A percentile compares a stretch with the other conserved stretches of the same genome.
Conservation (phyloP, 768 basidiomycete genomes). For the Phylloporus rhodoxanthus region DNA sequence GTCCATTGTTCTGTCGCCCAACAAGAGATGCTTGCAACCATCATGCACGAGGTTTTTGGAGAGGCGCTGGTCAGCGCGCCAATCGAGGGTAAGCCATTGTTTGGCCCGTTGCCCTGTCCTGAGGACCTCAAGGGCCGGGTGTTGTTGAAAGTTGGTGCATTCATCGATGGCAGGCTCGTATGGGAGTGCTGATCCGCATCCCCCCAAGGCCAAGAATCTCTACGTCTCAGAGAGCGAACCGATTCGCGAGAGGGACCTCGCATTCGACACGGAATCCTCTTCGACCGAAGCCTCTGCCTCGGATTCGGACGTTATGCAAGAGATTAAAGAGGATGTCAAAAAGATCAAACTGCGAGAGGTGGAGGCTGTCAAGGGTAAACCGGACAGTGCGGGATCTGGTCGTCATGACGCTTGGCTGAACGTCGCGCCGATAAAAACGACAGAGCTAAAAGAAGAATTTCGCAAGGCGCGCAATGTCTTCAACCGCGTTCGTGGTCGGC, state of each 20-base stretch:
- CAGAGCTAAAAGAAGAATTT: slow-evolving; percentile 37
- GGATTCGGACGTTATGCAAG: slow-evolving; percentile 25
- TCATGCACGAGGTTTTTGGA: slow-evolving; percentile 64
- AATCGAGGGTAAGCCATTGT: slow-evolving; percentile 41
- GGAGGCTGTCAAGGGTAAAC: slow-evolving; percentile 34
- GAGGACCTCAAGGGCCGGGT: slow-evolving; percentile 72
- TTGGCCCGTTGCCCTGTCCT: slow-evolving; percentile 73
- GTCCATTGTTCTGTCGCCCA: slow-evolving; percentile 76
- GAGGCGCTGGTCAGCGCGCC: slow-evolving; percentile 44
- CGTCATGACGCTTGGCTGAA: slow-evolving; percentile 12
- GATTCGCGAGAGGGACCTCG: slow-evolving; percentile 29
- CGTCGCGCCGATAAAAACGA: slow-evolving; percentile 3
- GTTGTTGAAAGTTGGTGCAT: slow-evolving; percentile 64
- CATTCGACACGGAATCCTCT: slow-evolving; percentile 39
- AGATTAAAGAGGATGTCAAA: slow-evolving; percentile 22
- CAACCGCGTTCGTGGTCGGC: slow-evolving; percentile 35
- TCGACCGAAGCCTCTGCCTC: slow-evolving; percentile 37
- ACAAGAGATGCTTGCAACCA: slow-evolving; percentile 72
- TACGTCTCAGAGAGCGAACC: slow-evolving; percentile 41
- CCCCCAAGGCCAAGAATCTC: slow-evolving; percentile 39
- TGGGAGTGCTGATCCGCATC: not conserved
- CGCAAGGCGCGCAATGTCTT: slow-evolving; percentile 38
- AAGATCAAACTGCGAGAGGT: slow-evolving; percentile 26
- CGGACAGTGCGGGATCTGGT: not conserved
- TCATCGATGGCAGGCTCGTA: not conserved